Evolutionary conservation across 257 asterid genomes (phyloP).

Genomic region (Gentiana dahurica): DNA sequence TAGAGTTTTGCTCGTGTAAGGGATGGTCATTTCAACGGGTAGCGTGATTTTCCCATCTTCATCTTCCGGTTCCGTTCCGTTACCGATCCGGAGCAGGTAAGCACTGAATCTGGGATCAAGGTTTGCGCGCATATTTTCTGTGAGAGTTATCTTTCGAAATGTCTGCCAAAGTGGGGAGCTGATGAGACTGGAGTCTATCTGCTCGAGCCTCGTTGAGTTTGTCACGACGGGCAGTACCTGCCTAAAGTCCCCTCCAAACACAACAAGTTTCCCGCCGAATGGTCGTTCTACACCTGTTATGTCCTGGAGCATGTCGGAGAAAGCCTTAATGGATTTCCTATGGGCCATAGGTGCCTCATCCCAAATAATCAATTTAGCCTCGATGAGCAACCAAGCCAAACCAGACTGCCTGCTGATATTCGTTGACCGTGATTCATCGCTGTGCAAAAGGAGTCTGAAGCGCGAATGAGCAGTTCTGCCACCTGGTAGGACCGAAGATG

Average conservation of each 20-base stretch:
- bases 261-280: slow-evolving; percentile 1
- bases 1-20: not conserved
- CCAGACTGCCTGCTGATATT: not conserved
- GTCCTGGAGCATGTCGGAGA: not conserved
- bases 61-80: not conserved
- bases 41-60: not conserved
- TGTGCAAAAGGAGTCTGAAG: not conserved
- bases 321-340: not conserved
- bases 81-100: not conserved
- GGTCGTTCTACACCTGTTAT: not conserved
- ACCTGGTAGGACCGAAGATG: not conserved
- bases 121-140: not conserved
- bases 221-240: not conserved
- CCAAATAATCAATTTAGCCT: not conserved
- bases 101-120: not conserved
- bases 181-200: not conserved
- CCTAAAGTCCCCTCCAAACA: slow-evolving; percentile 6
- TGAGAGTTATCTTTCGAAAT: not conserved
- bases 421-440: not conserved
- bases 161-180: not conserved
- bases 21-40: not conserved
- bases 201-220: not conserved
- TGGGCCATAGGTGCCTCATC: slow-evolving; percentile 9
- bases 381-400: not conserved
- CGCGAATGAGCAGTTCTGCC: not conserved